Evolutionary conservation across 352 stramenopile species (phyloP).

Genomic region (Blastocystis sp.): DNA sequence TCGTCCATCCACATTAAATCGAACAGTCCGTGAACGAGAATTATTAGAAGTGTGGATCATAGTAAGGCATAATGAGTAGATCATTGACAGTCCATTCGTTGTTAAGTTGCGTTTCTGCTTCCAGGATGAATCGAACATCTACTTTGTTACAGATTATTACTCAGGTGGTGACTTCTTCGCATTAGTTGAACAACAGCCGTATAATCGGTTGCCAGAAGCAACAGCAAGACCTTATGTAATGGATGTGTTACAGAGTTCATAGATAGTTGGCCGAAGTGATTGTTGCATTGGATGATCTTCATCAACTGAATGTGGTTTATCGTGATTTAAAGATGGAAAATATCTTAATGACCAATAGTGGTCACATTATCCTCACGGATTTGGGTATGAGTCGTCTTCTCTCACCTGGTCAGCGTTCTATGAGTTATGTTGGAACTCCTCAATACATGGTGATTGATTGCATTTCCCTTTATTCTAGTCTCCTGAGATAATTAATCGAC

Average conservation of each 20-base stretch:
- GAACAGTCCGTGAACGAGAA: slow-evolving; percentile 37
- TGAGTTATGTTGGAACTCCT: slow-evolving; percentile 79
- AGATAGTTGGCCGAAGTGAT: slow-evolving; percentile 75
- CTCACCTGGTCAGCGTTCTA: slow-evolving; percentile 73
- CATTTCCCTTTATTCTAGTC: not conserved
- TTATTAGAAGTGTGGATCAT: not conserved
- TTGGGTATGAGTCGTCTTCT: slow-evolving; percentile 79
- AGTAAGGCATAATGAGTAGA: not conserved
- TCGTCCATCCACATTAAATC: not conserved
- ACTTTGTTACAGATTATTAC: slow-evolving; percentile 85
- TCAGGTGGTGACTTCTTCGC: slow-evolving; percentile 81
- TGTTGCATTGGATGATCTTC: slow-evolving; percentile 78
- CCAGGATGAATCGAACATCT: slow-evolving; percentile 80
- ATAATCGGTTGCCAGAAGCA: slow-evolving; percentile 75
- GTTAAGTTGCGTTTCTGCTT: slow-evolving; percentile 82
- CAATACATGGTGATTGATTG: slow-evolving; percentile 77
- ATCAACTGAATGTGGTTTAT: slow-evolving; percentile 82
- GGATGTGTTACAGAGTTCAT: not conserved
- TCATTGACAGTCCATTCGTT: slow-evolving; percentile 80
- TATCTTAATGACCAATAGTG: slow-evolving; percentile 79
- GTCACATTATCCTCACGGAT: slow-evolving; percentile 82
- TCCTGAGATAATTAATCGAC: slow-evolving; percentile 77
- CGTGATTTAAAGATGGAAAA: slow-evolving; percentile 83
- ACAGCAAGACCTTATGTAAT: slow-evolving; percentile 76
- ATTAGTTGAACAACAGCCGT: slow-evolving; percentile 76